Evolutionary conservation across 1,284 basidiomycete genomes (phyloP), one percentile per base, ranked within the genome.

Genomic region (Microbotryum violaceum): DNA sequence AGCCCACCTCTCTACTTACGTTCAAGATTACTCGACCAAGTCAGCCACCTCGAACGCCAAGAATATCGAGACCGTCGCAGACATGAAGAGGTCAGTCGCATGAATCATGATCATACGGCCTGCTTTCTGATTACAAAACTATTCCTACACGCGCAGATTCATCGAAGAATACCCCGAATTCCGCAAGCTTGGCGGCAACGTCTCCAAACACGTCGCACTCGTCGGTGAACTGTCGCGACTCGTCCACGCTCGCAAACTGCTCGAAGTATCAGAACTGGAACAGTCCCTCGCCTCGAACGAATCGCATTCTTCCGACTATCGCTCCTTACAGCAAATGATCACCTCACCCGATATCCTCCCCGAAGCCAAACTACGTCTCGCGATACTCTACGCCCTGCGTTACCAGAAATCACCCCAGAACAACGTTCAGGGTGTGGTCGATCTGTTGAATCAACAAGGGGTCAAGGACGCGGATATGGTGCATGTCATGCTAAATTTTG

Each of bases 131-230:
- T 31, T 8, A 10, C 12, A 42, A 16, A 14, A 3, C n/a, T 6
- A 5, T 16, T 42, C 16, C 4, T 42, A 16, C 33, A 37, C 33
- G 37, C 29, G 2, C 45, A 68, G 67, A 18, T 99, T 99, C 72
- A 89, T 99, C 4, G 96, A 99, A 74, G 93, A 97, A 71, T 99
- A 97, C 77, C 96, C 96, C 2, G 96, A 98, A 75, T 97, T 98
- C 75, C 82, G 87, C 68, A 93, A 93, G 73, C 81, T 98, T 37
- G 91, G 96, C 4, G 93, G 93, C 25, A 99, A 99, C 75, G 96
- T 99, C 37, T 91, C 88, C 77, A 99, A 98, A 77, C 96, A 98
- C 73, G 96, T 98, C 25, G 89, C 93, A 9, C 78, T 99, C 14
- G 91, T 99, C 0, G 94, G 94, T 45, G 96, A 98, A 75, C 81